Conservation (phyloP, 1,284 basidiomycete species). For the Mycena sp. region DNA sequence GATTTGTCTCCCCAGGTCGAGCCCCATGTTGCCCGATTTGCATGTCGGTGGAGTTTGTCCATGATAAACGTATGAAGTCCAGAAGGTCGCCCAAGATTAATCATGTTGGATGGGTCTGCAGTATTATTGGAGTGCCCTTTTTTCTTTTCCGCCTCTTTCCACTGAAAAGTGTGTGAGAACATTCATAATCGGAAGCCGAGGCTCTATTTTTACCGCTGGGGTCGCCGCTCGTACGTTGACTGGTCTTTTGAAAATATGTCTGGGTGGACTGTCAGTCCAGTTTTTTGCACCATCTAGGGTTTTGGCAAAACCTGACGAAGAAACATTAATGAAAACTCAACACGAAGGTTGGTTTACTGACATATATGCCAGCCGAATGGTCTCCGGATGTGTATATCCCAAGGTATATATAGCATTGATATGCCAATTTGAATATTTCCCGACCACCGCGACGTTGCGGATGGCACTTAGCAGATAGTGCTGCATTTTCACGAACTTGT, state of each 20-base stretch:
- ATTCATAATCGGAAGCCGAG: background rate
- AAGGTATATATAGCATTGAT: slow-evolving; percentile 58
- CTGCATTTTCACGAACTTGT: slow-evolving; percentile 52
- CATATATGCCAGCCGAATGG: slow-evolving; percentile 68
- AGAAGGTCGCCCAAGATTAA: slow-evolving; percentile 26
- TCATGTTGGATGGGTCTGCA: slow-evolving; percentile 28
- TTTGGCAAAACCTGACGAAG: slow-evolving; percentile 65
- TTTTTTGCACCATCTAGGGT: slow-evolving; percentile 69
- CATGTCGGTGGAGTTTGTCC: slow-evolving; percentile 50
- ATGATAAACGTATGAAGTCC: slow-evolving; percentile 55
- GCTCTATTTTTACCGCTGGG: slow-evolving; percentile 28
- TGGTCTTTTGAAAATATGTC: slow-evolving; percentile 43
- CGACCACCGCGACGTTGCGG: slow-evolving; percentile 55
- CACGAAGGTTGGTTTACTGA: slow-evolving; percentile 40
- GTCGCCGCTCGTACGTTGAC: slow-evolving; percentile 39
- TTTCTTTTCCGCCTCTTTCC: slow-evolving; percentile 35
- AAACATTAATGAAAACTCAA: no score
- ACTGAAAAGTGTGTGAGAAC: slow-evolving; percentile 6
- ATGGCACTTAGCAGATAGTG: slow-evolving; percentile 58
- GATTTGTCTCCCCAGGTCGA: slow-evolving; percentile 26
- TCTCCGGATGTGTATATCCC: slow-evolving; percentile 59
- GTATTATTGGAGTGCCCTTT: background rate
- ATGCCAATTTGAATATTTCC: slow-evolving; percentile 67
- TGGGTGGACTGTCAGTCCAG: slow-evolving; percentile 57
- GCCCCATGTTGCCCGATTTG: slow-evolving; percentile 35